Conservation (phyloP, 2,329 filamentous ascomycete genomes). For the Dichotomopilus funicola region DNA sequence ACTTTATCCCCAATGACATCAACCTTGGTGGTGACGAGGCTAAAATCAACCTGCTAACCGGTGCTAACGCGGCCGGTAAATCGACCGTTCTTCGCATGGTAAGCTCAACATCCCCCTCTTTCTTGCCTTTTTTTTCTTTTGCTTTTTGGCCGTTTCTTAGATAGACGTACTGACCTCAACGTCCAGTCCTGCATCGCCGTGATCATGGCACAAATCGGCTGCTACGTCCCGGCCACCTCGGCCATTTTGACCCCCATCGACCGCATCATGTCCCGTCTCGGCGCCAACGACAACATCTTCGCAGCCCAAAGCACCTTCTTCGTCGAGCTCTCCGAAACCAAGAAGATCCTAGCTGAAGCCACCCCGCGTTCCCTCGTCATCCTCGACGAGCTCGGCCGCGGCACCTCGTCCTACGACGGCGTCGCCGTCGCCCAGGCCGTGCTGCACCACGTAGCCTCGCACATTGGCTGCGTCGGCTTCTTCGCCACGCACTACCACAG, state of each 20-base stretch:
- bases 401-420: slow-evolving; percentile 91
- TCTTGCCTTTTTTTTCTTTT: too few species aligned
- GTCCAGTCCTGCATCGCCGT: slow-evolving; percentile 81
- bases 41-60: slow-evolving; percentile 87
- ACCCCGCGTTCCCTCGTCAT: slow-evolving; percentile 93
- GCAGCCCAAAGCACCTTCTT: slow-evolving; percentile 97
- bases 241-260: slow-evolving; percentile 86
- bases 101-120: slow-evolving; percentile 29
- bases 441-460: slow-evolving; percentile 88
- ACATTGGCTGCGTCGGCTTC: slow-evolving; percentile 90
- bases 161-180: slow-evolving; percentile 21
- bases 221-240: slow-evolving; percentile 76
- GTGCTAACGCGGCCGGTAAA: slow-evolving; percentile 95
- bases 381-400: slow-evolving; percentile 89
- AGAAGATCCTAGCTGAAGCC: slow-evolving; percentile 93
- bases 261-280: slow-evolving; percentile 96
- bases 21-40: slow-evolving; percentile 71
- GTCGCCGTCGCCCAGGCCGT: slow-evolving; percentile 95
- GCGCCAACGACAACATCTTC: slow-evolving; percentile 98
- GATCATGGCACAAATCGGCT: slow-evolving; percentile 95
- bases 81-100: slow-evolving; percentile 94
- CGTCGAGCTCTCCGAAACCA: slow-evolving; percentile 92
- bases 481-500: slow-evolving; percentile 98
- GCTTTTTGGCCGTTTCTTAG: background rate
- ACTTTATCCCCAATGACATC: slow-evolving; percentile 96